Evolutionary conservation across 2,329 filamentous ascomycete genomes (phyloP).

Genomic region (Sclerotinia subarctica): DNA sequence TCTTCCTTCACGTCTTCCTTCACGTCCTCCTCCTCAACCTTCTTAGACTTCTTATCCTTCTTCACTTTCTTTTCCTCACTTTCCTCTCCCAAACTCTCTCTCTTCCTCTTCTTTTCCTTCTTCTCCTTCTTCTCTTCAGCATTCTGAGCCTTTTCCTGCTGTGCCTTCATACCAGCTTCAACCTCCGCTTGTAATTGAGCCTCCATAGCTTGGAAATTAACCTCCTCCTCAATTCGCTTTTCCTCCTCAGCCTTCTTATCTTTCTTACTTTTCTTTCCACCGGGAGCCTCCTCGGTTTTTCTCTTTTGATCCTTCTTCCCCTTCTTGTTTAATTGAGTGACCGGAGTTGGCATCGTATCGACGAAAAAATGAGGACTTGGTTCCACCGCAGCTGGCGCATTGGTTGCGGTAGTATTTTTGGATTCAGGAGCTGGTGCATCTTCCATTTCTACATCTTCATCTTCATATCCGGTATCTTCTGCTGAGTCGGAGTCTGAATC

Average conservation of each 20-base stretch:
- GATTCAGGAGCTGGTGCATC: conserved; percentile 5
- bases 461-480: conserved; percentile 1
- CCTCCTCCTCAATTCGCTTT: conserved; percentile 47
- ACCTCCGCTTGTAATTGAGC: conserved; percentile 30
- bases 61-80: conserved; percentile 22
- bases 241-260: conserved; percentile 61
- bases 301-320: conserved; percentile 23
- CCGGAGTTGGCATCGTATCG: conserved; percentile 32
- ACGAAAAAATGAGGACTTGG: conserved; percentile 32
- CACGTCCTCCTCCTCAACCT: conserved; percentile 3
- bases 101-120: conserved; percentile 25
- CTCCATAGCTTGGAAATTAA: conserved; percentile 30
- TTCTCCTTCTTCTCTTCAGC: conserved; percentile 25
- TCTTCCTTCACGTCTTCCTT: conserved; percentile 1
- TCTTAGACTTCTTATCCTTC: conserved; percentile 22
- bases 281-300: background rate
- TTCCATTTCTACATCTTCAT: conserved; percentile 21
- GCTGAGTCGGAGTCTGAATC: conserved; percentile 2
- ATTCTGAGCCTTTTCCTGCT: conserved; percentile 23
- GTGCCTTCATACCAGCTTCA: conserved; percentile 24
- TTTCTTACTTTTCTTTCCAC: conserved; percentile 44
- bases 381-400: conserved; percentile 17
- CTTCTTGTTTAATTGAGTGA: conserved; percentile 21
- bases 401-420: background rate
- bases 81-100: conserved; percentile 15